Evolutionary conservation across 148 eudicot genomes (phyloP), one percentile per base, ranked within the genome.

Genomic region (Fagopyrum homotropicum): DNA sequence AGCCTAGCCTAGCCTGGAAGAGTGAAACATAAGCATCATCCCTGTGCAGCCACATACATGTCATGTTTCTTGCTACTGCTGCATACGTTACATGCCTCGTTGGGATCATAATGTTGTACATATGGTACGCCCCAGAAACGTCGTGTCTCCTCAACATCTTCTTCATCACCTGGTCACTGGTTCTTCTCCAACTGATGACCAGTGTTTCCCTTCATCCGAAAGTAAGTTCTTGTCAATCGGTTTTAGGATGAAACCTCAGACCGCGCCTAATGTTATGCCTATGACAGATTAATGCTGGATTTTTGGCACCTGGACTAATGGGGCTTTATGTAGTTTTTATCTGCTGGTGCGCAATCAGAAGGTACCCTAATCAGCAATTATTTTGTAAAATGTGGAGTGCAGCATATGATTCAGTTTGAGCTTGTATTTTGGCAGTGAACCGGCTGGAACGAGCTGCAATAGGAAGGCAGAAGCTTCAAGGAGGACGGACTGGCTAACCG

Each of bases 311-410:
- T 47, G 97, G 95, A 17, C 76, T 92, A 29, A 92, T 92, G 97
- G 96, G 97, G 66, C 88, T 92, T 64, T 92, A 92, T 84, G 79
- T 92, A 35, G 95, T 87, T 29, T 92, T 87, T 69, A 88, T 92
- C 79, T 92, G 97, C 83, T 92, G 97, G 97, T 90, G 89, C 54
- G 97, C 97, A 79, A 87, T 92, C 75, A 81, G 97, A 85, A 92
- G 97, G 97, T 76, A 86, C 45, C 80, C 16, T 22, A 22, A 68
- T 55, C 73, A 63, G 74, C 26, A 19, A 26, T 16, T 46, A 51
- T 26, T 78, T 70, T 1, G 44, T 50, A 35, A 35, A 35, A 35
- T 35, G 3, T 35, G 40, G 40, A 35, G 40, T 35, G 40, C 40
- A 35, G 40, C 40, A 35, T 35, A 1, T 35, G 2, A 35, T 35